phyloP scores from a whole-genome alignment of 139 green algal species.

The Yamagishiella unicocca region DNA sequence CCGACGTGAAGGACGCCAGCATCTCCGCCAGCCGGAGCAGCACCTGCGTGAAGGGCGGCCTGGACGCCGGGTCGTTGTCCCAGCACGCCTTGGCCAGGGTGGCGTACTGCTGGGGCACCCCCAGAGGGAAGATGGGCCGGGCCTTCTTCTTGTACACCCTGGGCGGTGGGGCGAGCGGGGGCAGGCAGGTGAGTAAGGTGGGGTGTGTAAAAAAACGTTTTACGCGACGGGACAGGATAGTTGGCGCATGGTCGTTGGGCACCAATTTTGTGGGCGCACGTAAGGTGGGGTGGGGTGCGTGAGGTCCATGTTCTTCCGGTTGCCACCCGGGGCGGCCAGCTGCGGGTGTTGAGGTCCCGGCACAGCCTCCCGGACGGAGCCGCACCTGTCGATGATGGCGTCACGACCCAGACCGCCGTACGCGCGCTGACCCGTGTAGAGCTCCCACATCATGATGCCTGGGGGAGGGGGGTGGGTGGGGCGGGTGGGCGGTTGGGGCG shows the following conservation, averaged over 20 bases:
- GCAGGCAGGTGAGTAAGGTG: not conserved
- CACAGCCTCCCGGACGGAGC: too few species aligned
- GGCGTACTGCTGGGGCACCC: constrained; percentile 66
- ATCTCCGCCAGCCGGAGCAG: constrained; percentile 61
- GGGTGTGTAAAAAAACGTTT: not conserved
- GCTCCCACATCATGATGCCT: constrained; percentile 70
- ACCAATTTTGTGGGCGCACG: too few species aligned
- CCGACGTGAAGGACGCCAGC: constrained; percentile 61
- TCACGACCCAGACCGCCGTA: constrained; percentile 69
- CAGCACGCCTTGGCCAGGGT: constrained; percentile 68
- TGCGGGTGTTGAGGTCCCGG: too few species aligned
- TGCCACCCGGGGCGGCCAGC: too few species aligned
- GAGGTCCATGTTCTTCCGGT: too few species aligned
- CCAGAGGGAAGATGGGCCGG: constrained; percentile 66
- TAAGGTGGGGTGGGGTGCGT: too few species aligned
- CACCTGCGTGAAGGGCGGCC: constrained; percentile 56
- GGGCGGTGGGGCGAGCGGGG: not conserved
- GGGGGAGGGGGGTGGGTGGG: not conserved
- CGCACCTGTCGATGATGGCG: constrained; percentile 68
- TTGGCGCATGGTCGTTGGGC: too few species aligned
- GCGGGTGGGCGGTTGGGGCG: too few species aligned
- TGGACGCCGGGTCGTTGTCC: constrained; percentile 61
- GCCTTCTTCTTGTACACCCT: constrained; percentile 74
- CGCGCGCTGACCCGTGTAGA: constrained; percentile 74
- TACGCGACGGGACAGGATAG: not conserved